phyloP scores from a whole-genome alignment of 1,284 basidiomycete genomes.

The Fomes fomentarius region DNA sequence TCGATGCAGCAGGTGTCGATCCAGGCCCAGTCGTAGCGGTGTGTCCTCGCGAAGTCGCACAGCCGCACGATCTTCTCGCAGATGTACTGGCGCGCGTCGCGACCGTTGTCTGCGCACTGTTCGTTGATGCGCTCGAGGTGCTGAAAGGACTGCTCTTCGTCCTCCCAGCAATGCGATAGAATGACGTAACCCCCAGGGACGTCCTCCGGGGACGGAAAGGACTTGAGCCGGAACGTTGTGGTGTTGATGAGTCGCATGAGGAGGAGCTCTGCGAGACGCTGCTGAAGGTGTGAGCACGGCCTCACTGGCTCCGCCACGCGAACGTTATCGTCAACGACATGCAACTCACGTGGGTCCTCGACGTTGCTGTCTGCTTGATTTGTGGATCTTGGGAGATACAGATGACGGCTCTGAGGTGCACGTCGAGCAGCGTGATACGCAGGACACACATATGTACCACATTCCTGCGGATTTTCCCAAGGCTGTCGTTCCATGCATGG shows the following conservation, averaged over 20 bases:
- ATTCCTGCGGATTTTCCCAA: too few species aligned
- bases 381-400: too few species aligned
- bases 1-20: conserved; percentile 19
- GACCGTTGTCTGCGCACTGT: neutral
- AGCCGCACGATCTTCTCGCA: neutral
- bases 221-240: neutral
- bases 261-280: too few species aligned
- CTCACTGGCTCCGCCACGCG: too few species aligned
- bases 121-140: neutral
- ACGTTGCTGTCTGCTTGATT: too few species aligned
- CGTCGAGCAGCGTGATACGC: too few species aligned
- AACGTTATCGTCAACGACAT: too few species aligned
- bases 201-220: neutral
- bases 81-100: neutral
- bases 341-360: too few species aligned
- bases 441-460: too few species aligned
- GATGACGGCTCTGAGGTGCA: too few species aligned
- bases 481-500: too few species aligned
- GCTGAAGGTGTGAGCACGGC: too few species aligned
- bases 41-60: conserved; percentile 1
- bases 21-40: conserved; percentile 13
- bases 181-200: conserved; percentile 6
- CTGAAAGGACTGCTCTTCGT: neutral
- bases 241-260: conserved; percentile 8
- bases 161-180: conserved; percentile 5